Base-by-base conservation (phyloP, 2,329 filamentous ascomycete species). In the Pyricularia sp. region DNA sequence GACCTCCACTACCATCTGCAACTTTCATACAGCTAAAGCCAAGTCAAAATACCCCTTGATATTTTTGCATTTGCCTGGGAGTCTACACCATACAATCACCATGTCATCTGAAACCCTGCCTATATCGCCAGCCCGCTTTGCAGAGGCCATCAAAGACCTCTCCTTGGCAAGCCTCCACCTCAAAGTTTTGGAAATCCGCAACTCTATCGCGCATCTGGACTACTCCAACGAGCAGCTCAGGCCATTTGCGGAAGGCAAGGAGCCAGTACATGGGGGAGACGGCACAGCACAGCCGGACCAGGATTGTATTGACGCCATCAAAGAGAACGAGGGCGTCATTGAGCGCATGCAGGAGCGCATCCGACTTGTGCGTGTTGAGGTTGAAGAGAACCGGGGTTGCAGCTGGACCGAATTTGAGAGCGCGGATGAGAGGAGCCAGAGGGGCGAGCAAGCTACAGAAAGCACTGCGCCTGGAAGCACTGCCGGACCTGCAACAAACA, bases 121-220 rank as follows among this genome's bases (percentile, higher is more conserved):
- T 66, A 90, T 90, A 72, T 76, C 81, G 60, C 78, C 85, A 30
- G 74, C 78, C 22, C 83, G 82, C 72, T 91, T 90, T 78, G 84
- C 86, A 71, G 78, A 80, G 67, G 89, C 89, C 28, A 81, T 93
- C 69, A 78, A 81, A 68, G 83, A 87, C 66, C 85, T 93, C 65
- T 84, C 88, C 55, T 73, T 87, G 68, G 81, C 83, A 67, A 82
- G 82, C 65, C 85, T 93, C 7, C 86, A 89, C 75, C 81, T 88
- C 75, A 92, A 92, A 76, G 84, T 88, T 66, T 83, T 88, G 72
- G 90, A 93, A 74, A 81, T 93, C 67, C 85, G 84, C 73, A 92
- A 91, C 81, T 85, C 81, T 70, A 87, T 92, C 72, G 81, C 83
- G 28, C 88, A 93, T 75, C 85, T 93, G 30, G 83, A 87, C 71